Conservation (phyloP, 768 basidiomycete genomes). For the Albatrellus ellisii region DNA sequence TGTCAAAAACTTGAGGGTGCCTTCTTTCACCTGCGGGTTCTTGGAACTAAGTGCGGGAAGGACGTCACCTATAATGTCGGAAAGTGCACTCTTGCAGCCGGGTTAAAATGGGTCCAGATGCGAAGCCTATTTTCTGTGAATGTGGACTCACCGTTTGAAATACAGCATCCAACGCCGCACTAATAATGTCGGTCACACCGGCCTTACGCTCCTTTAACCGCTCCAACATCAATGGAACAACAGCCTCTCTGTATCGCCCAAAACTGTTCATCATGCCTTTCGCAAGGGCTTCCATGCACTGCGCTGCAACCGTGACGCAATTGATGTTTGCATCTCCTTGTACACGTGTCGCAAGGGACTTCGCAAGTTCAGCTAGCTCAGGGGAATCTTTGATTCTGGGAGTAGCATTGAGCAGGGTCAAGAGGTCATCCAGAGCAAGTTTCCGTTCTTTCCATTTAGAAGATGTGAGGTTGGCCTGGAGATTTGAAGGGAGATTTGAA, state of each 20-base stretch:
- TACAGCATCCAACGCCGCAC: slow-evolving; percentile 77
- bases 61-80: slow-evolving; percentile 77
- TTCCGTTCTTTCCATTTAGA: slow-evolving; percentile 99
- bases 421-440: slow-evolving; percentile 76
- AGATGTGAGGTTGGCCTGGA: slow-evolving; percentile 67
- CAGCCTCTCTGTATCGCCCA: slow-evolving; percentile 53
- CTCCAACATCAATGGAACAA: slow-evolving; percentile 72
- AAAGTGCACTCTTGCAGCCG: slow-evolving; percentile 48
- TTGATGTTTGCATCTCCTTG: slow-evolving; percentile 89
- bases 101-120: slow-evolving; percentile 7
- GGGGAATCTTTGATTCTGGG: slow-evolving; percentile 71
- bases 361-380: slow-evolving; percentile 64
- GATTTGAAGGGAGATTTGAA: slow-evolving; percentile 57
- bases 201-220: slow-evolving; percentile 90
- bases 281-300: slow-evolving; percentile 75
- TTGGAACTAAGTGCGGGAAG: slow-evolving; percentile 69
- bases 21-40: slow-evolving; percentile 95
- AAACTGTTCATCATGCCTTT: slow-evolving; percentile 70
- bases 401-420: slow-evolving; percentile 50
- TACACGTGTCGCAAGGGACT: slow-evolving; percentile 67
- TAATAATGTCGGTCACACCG: slow-evolving; percentile 82
- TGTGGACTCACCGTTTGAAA: slow-evolving; percentile 56
- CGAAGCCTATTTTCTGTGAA: too few relatives aligned
- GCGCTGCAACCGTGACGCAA: slow-evolving; percentile 83
- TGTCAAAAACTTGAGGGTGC: slow-evolving; percentile 75